Conservation (phyloP, 805 yeast genomes). For the Grigorovia transvaalensis region DNA sequence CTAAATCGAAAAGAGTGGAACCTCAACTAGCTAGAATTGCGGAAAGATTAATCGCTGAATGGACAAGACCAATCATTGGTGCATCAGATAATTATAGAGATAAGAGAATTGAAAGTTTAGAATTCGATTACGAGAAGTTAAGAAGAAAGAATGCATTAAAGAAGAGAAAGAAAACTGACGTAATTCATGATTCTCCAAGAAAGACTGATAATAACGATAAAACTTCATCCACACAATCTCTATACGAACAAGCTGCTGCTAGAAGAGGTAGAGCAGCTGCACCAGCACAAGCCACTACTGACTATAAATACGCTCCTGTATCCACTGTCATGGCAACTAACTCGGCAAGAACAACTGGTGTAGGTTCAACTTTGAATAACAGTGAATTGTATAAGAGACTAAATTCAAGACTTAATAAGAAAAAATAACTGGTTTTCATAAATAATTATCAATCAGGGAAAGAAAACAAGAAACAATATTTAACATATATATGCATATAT, state of each 20-base stretch:
- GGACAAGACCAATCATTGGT: constrained; percentile 98
- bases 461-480: no score
- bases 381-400: constrained; percentile 79
- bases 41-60: constrained; percentile 83
- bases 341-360: constrained; percentile 33
- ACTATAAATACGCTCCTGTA: constrained; percentile 83
- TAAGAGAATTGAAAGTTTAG: constrained; percentile 57
- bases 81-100: constrained; percentile 91
- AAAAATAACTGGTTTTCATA: constrained; percentile 9
- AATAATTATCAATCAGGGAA: no score
- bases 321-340: constrained; percentile 41
- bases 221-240: constrained; percentile 34
- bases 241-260: constrained; percentile 83
- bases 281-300: constrained; percentile 82
- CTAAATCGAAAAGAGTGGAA: constrained; percentile 82
- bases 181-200: background rate
- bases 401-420: constrained; percentile 34
- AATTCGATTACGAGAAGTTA: constrained; percentile 52
- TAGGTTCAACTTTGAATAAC: constrained; percentile 41
- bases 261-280: constrained; percentile 92
- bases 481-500: no score
- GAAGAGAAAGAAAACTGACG: constrained; percentile 20
- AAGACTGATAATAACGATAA: background rate
- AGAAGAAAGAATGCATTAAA: constrained; percentile 29
- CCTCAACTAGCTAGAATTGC: constrained; percentile 77